Evolutionary conservation across 306 rosid genomes (phyloP), one percentile per base, ranked within the genome.

Genomic region (Elaeagnus macrophylla): DNA sequence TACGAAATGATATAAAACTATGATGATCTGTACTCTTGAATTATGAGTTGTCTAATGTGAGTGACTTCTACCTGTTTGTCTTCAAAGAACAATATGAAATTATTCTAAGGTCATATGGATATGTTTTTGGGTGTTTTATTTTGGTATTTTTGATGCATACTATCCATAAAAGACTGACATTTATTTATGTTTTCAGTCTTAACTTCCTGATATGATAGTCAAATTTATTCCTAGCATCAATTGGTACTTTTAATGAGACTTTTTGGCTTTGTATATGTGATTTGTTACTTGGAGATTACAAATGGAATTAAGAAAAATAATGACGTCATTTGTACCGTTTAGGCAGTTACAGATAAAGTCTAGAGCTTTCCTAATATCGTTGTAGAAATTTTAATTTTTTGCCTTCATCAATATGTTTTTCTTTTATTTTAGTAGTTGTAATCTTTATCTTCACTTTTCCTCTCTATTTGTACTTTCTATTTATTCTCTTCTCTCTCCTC

Each of bases 401-500:
- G 38, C 2, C 18, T 6, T n/a, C 10, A 37, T 17, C 44, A 12
- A 44, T 32, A 32, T 8, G 14, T 39, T 48, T 48, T 39, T 37
- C 25, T 46, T 15, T 14, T 19, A 9, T 49, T 15, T 12, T 36
- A 6, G 35, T 19, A 51, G 53, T 51, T 44, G 44, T 57, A 56
- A 6, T 43, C 57, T 63, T 55, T 54, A 56, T 49, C 41, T 60
- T 41, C 57, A 58, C 46, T 74, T 62, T 67, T 70, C 61, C 76
- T 73, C 77, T 75, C 66, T 75, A 65, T 73, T 69, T 79, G 1
- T 67, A 57, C 80, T 77, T 74, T 80, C 81, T 87, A 87, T 93
- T 84, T 81, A 77, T 82, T 77, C 81, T 88, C 91, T 79, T 71
- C 83, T 75, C 88, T 83, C 81, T 81, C 84, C 64, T 82, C 86